Evolutionary conservation across 192 early-diverging fungal species (phyloP).

Genomic region (Backusella tuberculispora): DNA sequence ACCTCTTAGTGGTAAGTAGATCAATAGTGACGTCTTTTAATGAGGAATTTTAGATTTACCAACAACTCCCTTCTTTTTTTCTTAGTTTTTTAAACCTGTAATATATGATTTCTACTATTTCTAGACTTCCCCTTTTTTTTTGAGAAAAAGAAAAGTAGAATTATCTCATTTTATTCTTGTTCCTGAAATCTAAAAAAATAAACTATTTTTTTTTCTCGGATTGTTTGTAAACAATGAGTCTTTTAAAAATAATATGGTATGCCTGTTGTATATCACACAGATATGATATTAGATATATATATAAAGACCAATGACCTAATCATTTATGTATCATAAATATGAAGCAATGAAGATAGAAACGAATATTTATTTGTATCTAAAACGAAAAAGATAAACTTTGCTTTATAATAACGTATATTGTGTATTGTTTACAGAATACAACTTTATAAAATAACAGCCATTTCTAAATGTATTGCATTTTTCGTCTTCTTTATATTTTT

Average conservation of each 20-base stretch:
- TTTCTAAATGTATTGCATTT: too few relatives aligned
- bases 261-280: too few relatives aligned
- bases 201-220: neutral
- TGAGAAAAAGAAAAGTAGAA: neutral
- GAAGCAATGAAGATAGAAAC: neutral
- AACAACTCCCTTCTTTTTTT: neutral
- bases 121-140: neutral
- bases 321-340: neutral
- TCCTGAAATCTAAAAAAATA: slow-evolving; percentile 1
- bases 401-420: too few relatives aligned
- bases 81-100: neutral
- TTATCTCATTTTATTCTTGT: neutral
- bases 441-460: too few relatives aligned
- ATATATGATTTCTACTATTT: neutral
- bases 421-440: too few relatives aligned
- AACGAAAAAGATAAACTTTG: too few relatives aligned
- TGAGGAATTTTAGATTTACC: slow-evolving; percentile 6
- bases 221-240: neutral
- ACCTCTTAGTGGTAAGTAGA: neutral
- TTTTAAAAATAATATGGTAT: too few relatives aligned
- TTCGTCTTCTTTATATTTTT: too few relatives aligned
- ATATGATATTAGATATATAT: neutral
- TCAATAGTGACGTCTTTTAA: neutral
- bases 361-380: neutral
- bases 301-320: neutral